phyloP scores from a whole-genome alignment of 306 rosid genomes.

The Cyclanthera cordifolia region DNA sequence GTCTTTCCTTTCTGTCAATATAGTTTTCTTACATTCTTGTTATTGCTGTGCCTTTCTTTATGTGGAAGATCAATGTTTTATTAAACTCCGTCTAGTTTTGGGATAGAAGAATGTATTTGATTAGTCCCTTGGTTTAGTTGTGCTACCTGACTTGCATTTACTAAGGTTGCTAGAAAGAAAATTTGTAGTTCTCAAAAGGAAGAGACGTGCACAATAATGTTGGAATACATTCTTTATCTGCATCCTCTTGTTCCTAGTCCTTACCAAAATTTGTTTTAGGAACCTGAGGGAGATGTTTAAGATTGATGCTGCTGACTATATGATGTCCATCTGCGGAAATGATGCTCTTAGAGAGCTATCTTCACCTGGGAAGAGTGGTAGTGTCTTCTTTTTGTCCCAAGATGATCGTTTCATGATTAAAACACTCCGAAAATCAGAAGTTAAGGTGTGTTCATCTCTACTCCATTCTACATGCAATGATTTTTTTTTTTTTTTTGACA shows the following conservation, averaged over 20 bases:
- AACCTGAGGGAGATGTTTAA: conserved; percentile 93
- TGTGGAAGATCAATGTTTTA: neutral
- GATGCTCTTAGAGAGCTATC: conserved; percentile 94
- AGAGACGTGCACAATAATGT: neutral
- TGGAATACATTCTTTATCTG: neutral
- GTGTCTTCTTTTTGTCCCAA: conserved; percentile 92
- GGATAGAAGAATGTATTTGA: neutral
- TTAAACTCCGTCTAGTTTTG: neutral
- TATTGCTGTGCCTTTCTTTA: neutral
- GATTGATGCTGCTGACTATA: conserved; percentile 97
- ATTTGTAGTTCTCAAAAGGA: neutral
- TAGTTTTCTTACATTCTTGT: neutral
- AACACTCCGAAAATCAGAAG: conserved; percentile 94
- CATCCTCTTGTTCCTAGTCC: neutral
- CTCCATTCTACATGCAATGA: conserved; percentile 12
- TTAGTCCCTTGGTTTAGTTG: neutral
- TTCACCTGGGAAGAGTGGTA: conserved; percentile 98
- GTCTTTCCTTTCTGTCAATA: neutral
- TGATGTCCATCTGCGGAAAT: conserved; percentile 99
- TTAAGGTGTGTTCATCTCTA: conserved; percentile 59
- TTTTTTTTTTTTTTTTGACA: too few species aligned
- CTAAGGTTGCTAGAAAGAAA: conserved; percentile 3
- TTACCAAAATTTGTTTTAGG: conserved; percentile 31
- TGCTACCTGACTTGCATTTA: neutral
- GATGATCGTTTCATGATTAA: conserved; percentile 98